A percentile compares a stretch with the other conserved stretches of the same genome.
Conservation (phyloP, 306 rosid genomes). For the Vicia sativa region DNA sequence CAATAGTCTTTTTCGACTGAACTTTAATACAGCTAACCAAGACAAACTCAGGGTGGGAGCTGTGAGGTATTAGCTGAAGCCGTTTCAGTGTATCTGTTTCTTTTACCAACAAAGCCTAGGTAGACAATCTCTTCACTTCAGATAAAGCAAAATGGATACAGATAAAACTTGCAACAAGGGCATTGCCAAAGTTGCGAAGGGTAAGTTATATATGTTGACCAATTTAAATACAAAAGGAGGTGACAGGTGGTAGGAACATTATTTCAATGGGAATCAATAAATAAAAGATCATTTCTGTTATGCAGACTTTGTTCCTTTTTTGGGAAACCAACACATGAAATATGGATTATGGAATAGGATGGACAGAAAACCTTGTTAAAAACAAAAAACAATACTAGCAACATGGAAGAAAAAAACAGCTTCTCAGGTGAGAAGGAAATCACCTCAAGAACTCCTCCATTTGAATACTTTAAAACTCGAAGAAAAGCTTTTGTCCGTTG, state of each 20-base stretch:
- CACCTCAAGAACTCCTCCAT: slow-evolving; percentile 95
- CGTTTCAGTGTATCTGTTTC: slow-evolving; percentile 28
- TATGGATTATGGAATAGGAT: slow-evolving; percentile 21
- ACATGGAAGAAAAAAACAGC: background rate
- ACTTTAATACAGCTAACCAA: slow-evolving; percentile 5
- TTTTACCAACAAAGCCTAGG: slow-evolving; percentile 31
- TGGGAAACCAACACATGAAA: background rate
- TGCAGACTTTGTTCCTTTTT: background rate
- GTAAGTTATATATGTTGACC: slow-evolving; percentile 11
- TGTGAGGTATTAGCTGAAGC: slow-evolving; percentile 1
- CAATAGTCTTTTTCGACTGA: background rate
- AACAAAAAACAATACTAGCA: background rate
- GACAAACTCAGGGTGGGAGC: slow-evolving; percentile 8
- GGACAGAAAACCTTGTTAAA: background rate
- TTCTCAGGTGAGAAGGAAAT: background rate
- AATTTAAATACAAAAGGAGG: background rate
- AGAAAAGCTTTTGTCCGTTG: slow-evolving; percentile 87
- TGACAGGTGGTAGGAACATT: background rate
- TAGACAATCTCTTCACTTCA: slow-evolving; percentile 30
- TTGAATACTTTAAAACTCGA: slow-evolving; percentile 84
- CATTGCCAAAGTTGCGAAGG: slow-evolving; percentile 7
- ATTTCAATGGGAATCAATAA: background rate
- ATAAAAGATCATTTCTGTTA: background rate
- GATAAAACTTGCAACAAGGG: slow-evolving; percentile 25
- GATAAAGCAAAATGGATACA: slow-evolving; percentile 21